phyloP scores from a whole-genome alignment of 2,329 filamentous ascomycete genomes.

The Allantophomopsis lycopodina region DNA sequence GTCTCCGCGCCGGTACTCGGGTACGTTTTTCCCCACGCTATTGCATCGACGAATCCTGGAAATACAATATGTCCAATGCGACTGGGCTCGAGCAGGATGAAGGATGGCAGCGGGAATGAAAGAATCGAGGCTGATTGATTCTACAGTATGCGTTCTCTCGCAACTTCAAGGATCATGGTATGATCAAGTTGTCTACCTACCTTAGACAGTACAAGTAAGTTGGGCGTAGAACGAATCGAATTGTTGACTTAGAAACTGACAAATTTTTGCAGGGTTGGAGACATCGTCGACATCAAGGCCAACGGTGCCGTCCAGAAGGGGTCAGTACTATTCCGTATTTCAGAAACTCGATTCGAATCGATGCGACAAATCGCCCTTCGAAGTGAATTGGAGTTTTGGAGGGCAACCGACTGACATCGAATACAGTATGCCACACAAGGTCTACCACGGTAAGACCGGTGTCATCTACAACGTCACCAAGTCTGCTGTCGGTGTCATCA shows the following conservation, averaged over 20 bases:
- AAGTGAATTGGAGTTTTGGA: background rate
- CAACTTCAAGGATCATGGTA: slow-evolving; percentile 88
- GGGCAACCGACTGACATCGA: slow-evolving; percentile 5
- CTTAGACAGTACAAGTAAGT: slow-evolving; percentile 79
- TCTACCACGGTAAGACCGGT: slow-evolving; percentile 99
- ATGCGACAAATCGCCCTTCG: background rate
- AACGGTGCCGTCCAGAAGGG: slow-evolving; percentile 99
- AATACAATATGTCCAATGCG: too few species aligned
- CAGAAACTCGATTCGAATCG: background rate
- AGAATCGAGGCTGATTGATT: slow-evolving; percentile 17
- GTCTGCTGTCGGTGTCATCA: slow-evolving; percentile 93
- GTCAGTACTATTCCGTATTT: slow-evolving; percentile 34
- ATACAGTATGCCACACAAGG: slow-evolving; percentile 89
- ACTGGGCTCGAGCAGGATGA: too few species aligned
- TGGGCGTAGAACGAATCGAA: slow-evolving; percentile 5
- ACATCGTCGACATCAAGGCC: slow-evolving; percentile 97
- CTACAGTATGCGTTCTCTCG: slow-evolving; percentile 79
- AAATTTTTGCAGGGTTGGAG: slow-evolving; percentile 62
- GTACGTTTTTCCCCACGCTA: slow-evolving; percentile 32
- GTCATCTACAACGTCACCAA: slow-evolving; percentile 99
- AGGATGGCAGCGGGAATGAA: too few species aligned
- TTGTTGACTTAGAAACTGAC: slow-evolving; percentile 17
- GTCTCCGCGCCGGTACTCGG: slow-evolving; percentile 78
- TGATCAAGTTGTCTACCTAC: slow-evolving; percentile 90
- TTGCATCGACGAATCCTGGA: too few species aligned